Conservation (phyloP, 208 protist genomes). For the Trypanosoma lewisi region DNA sequence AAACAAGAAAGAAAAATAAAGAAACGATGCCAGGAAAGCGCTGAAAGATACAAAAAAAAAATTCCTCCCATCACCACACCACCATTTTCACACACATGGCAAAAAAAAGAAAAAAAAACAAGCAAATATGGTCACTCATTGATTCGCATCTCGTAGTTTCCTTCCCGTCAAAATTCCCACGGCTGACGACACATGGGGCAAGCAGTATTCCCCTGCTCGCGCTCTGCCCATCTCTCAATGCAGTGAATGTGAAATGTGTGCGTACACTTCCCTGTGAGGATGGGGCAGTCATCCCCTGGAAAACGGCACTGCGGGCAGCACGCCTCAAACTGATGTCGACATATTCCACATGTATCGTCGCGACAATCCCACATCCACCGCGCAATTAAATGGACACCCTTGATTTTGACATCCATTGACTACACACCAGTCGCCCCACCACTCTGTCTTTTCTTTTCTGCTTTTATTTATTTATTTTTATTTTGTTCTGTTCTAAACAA, state of each 20-base stretch:
- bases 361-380: constrained; percentile 87
- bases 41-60: too few species aligned
- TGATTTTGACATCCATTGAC: constrained; percentile 87
- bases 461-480: background rate
- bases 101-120: constrained; percentile 8
- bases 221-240: constrained; percentile 93
- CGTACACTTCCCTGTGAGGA: constrained; percentile 96
- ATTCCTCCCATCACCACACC: too few species aligned
- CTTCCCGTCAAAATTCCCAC: constrained; percentile 58
- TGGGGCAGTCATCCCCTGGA: constrained; percentile 93
- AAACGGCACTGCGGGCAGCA: constrained; percentile 81
- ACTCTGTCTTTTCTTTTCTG: background rate
- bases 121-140: background rate
- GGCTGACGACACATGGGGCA: constrained; percentile 83
- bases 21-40: too few species aligned
- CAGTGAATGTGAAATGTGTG: constrained; percentile 99
- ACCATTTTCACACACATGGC: too few species aligned
- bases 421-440: background rate
- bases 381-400: constrained; percentile 72
- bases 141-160: background rate
- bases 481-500: background rate
- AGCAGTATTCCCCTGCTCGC: constrained; percentile 46
- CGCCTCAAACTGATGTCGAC: constrained; percentile 77
- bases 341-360: constrained; percentile 90
- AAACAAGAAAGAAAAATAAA: constrained; percentile 2